These are phyloP conservation scores for Coemansia asiatica DNA, from an alignment of 192 early-diverging fungal genomes.

Conservation along the genomic window DNA sequence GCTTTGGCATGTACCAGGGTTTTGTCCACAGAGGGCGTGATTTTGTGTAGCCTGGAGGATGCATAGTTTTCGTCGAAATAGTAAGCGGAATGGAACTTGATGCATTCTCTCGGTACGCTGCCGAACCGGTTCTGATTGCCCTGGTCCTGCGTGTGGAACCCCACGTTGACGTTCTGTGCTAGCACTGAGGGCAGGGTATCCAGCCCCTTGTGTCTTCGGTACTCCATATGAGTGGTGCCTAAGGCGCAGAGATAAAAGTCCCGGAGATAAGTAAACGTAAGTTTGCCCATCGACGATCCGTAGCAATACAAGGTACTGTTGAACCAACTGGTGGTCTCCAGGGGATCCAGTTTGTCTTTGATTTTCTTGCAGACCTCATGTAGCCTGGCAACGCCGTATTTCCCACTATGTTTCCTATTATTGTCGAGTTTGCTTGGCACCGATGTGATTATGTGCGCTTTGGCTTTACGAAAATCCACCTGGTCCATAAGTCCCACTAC, in stretches of 20 bases:
- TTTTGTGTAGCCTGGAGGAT: slow-evolving; percentile 9
- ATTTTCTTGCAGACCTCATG: slow-evolving; percentile 37
- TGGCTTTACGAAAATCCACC: slow-evolving; percentile 58
- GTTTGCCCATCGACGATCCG: slow-evolving; percentile 41
- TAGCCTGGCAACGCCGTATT: slow-evolving; percentile 57
- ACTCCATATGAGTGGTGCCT: neutral
- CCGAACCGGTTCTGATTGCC: slow-evolving; percentile 21
- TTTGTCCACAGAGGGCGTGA: slow-evolving; percentile 11
- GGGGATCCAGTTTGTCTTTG: neutral
- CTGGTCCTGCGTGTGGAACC: slow-evolving; percentile 37
- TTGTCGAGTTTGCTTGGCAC: slow-evolving; percentile 52
- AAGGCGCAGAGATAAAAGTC: slow-evolving; percentile 24
- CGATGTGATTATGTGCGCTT: slow-evolving; percentile 58
- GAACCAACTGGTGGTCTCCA: neutral
- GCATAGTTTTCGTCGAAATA: slow-evolving; percentile 17
- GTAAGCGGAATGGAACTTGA: slow-evolving; percentile 12
- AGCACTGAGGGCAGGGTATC: neutral
- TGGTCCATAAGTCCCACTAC: slow-evolving; percentile 41
- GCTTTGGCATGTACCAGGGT: slow-evolving; percentile 32
- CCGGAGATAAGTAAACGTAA: slow-evolving; percentile 9
- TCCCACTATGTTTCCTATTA: slow-evolving; percentile 15
- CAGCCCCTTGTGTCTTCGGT: neutral
- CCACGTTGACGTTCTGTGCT: slow-evolving; percentile 11
- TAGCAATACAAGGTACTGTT: slow-evolving; percentile 30
- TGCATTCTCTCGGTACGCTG: neutral